These are phyloP conservation scores for Alternaria consortialis DNA, from an alignment of 2,329 filamentous ascomycete genomes.

Conservation along the genomic window DNA sequence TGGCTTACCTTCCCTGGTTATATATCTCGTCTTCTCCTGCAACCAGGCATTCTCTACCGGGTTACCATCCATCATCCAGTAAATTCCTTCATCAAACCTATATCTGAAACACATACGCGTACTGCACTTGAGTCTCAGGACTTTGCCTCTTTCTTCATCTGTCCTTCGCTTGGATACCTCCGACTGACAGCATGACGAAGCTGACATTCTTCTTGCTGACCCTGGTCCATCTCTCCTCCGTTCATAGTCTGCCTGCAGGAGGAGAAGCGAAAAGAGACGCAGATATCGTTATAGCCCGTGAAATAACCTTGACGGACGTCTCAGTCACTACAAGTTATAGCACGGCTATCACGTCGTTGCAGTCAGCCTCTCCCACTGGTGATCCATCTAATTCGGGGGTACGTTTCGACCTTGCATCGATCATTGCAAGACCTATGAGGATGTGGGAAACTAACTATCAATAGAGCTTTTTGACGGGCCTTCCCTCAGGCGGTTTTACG, in stretches of 20 bases:
- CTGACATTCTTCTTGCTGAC: slow-evolving; percentile 37
- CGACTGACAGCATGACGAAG: slow-evolving; percentile 35
- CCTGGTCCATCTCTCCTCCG: slow-evolving; percentile 31
- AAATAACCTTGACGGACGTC: slow-evolving; percentile 31
- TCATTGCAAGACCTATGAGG: not conserved
- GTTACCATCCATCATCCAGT: slow-evolving; percentile 40
- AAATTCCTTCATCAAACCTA: slow-evolving; percentile 38
- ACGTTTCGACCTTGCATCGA: slow-evolving; percentile 9
- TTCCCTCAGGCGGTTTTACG: slow-evolving; percentile 44
- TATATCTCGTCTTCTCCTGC: slow-evolving; percentile 28
- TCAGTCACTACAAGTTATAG: slow-evolving; percentile 45
- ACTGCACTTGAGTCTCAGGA: slow-evolving; percentile 18
- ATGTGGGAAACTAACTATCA: slow-evolving; percentile 10
- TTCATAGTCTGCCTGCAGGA: slow-evolving; percentile 35
- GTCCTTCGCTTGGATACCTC: slow-evolving; percentile 16
- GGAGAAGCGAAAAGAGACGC: slow-evolving; percentile 24
- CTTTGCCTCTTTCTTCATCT: slow-evolving; percentile 26
- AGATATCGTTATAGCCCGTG: slow-evolving; percentile 28
- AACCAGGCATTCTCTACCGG: slow-evolving; percentile 27
- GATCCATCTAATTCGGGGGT: slow-evolving; percentile 42
- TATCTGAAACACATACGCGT: slow-evolving; percentile 10
- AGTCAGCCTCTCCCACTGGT: slow-evolving; percentile 37
- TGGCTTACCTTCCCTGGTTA: slow-evolving; percentile 21
- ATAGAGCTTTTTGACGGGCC: slow-evolving; percentile 42
- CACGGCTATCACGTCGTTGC: slow-evolving; percentile 37